phyloP scores from a whole-genome alignment of 2,329 filamentous ascomycete genomes.

The Alternaria sp. region DNA sequence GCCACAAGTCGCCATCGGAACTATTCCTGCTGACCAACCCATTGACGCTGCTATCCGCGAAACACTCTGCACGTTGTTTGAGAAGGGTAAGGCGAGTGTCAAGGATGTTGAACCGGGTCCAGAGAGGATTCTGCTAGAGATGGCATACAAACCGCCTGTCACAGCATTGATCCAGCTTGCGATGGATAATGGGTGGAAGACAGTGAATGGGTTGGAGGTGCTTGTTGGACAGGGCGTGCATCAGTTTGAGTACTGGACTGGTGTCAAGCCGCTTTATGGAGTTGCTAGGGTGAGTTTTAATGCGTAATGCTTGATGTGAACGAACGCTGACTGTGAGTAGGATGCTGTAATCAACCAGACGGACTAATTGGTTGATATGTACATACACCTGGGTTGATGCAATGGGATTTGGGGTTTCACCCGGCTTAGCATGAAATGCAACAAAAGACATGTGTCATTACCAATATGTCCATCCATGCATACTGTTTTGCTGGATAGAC shows the following conservation, averaged over 20 bases:
- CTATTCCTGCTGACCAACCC: constrained; percentile 86
- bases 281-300: constrained; percentile 67
- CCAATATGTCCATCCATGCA: neutral
- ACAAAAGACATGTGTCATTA: neutral
- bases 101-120: constrained; percentile 30
- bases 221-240: constrained; percentile 85
- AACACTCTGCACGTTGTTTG: constrained; percentile 67
- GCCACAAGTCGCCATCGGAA: constrained; percentile 82
- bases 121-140: constrained; percentile 76
- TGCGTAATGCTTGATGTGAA: neutral
- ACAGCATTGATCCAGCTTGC: constrained; percentile 89
- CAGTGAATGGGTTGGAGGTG: constrained; percentile 87
- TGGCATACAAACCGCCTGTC: constrained; percentile 91
- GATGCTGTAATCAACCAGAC: constrained; percentile 30
- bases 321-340: constrained; percentile 17
- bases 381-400: too few relatives aligned
- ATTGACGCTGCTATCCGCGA: constrained; percentile 77
- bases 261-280: constrained; percentile 75
- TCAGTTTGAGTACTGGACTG: constrained; percentile 90
- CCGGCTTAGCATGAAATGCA: neutral
- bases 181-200: constrained; percentile 78
- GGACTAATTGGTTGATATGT: neutral
- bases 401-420: neutral
- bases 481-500: neutral
- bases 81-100: constrained; percentile 34